These are phyloP conservation scores for Acrasis kona DNA, from an alignment of 78 protist genomes.

Conservation along the genomic window DNA sequence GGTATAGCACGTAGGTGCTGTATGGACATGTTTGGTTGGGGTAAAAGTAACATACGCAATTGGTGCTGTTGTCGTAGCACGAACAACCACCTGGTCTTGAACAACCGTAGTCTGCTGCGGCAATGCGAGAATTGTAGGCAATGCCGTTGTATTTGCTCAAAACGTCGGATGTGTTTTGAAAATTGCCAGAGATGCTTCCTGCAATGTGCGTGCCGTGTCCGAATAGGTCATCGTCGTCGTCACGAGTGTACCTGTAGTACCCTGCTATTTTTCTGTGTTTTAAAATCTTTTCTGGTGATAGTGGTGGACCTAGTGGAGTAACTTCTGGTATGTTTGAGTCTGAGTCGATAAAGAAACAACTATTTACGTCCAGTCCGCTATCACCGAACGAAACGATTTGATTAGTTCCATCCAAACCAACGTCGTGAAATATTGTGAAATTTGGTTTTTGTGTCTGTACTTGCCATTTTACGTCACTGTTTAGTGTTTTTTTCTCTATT, in stretches of 20 bases:
- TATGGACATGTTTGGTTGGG: too few species aligned
- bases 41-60: too few species aligned
- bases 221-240: neutral
- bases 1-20: too few species aligned
- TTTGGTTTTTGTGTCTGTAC: too few species aligned
- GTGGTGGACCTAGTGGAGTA: too few species aligned
- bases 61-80: too few species aligned
- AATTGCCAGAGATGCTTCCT: slow-evolving; percentile 8
- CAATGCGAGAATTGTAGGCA: slow-evolving; percentile 8
- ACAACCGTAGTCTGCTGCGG: slow-evolving; percentile 10
- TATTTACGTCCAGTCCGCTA: slow-evolving; percentile 20
- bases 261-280: slow-evolving; percentile 25
- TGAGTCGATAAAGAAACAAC: slow-evolving; percentile 33
- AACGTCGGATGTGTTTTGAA: neutral
- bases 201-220: slow-evolving; percentile 41
- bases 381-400: slow-evolving; percentile 19
- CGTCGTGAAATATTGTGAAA: too few species aligned
- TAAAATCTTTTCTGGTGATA: neutral
- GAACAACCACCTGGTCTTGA: too few species aligned
- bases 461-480: too few species aligned
- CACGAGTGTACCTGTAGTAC: neutral
- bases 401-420: slow-evolving; percentile 10
- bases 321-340: too few species aligned
- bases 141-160: slow-evolving; percentile 21
- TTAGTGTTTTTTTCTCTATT: too few species aligned